Evolutionary conservation across 495 filamentous ascomycete species (phyloP).

Genomic region (Cryomyces antarcticus): DNA sequence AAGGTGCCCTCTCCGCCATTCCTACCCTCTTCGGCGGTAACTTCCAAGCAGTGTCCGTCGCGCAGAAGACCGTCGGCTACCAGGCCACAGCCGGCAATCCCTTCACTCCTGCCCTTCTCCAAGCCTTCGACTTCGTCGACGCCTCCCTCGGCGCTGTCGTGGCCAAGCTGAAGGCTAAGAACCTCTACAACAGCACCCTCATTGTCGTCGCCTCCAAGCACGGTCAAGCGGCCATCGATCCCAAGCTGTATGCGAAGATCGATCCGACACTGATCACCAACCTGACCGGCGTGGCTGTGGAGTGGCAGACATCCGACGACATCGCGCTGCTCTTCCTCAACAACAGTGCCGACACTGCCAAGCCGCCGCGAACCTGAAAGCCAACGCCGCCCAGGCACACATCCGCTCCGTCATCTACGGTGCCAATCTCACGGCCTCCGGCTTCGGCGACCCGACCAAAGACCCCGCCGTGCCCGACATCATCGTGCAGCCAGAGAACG

Average conservation of each 20-base stretch:
- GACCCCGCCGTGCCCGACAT: constrained; percentile 21
- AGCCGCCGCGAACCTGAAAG: constrained; percentile 13
- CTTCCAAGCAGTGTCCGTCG: constrained; percentile 20
- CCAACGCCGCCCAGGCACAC: constrained; percentile 4
- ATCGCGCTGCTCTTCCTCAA: constrained; percentile 20
- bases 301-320: constrained; percentile 11
- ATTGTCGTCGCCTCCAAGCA: constrained; percentile 21
- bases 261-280: constrained; percentile 8
- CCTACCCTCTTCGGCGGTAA: constrained; percentile 21
- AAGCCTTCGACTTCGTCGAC: constrained; percentile 9
- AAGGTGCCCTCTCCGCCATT: constrained; percentile 6
- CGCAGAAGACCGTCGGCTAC: constrained; percentile 18
- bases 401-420: constrained; percentile 17
- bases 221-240: constrained; percentile 20
- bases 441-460: constrained; percentile 15
- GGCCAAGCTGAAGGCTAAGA: constrained; percentile 16
- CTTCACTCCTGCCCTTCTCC: constrained; percentile 3
- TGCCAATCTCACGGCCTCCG: constrained; percentile 7
- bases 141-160: constrained; percentile 9
- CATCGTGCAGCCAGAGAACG: constrained; percentile 14
- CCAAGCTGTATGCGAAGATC: constrained; percentile 11
- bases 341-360: constrained; percentile 6
- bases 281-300: constrained; percentile 9
- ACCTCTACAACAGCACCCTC: constrained; percentile 15
- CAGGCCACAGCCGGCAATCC: constrained; percentile 4